These are phyloP conservation scores for Chalciporus pseudorubinellus DNA, from an alignment of 768 basidiomycete genomes.

Conservation along the genomic window DNA sequence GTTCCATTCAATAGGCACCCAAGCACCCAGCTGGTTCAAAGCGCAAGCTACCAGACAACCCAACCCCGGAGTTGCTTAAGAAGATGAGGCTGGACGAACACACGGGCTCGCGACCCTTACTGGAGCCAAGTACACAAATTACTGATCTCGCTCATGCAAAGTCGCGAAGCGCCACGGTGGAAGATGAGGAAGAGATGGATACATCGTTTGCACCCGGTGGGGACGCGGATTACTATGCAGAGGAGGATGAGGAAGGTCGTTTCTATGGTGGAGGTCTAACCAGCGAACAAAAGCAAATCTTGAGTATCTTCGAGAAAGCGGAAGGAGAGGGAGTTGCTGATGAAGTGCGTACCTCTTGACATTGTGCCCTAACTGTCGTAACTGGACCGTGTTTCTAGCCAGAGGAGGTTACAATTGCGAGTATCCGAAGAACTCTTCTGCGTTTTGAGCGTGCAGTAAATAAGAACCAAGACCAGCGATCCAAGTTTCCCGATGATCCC, in stretches of 20 bases:
- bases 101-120: not conserved
- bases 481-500: constrained; percentile 92
- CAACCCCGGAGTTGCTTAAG: constrained; percentile 80
- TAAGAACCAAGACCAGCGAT: constrained; percentile 95
- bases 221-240: constrained; percentile 86
- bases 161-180: constrained; percentile 50
- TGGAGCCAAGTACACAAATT: constrained; percentile 10
- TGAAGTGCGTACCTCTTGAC: constrained; percentile 50
- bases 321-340: constrained; percentile 61
- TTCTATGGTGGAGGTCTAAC: constrained; percentile 95
- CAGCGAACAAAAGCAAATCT: constrained; percentile 88
- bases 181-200: constrained; percentile 46
- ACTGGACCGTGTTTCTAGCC: constrained; percentile 38
- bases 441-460: constrained; percentile 85
- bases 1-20: constrained; percentile 46
- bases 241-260: constrained; percentile 89
- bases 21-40: constrained; percentile 67
- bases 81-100: constrained; percentile 61
- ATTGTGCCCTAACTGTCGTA: not conserved
- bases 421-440: constrained; percentile 70
- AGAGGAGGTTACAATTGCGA: constrained; percentile 65
- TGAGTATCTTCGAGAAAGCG: constrained; percentile 88
- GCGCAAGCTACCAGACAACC: constrained; percentile 72
- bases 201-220: constrained; percentile 74
- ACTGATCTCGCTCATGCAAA: constrained; percentile 16